Conservation (phyloP, 2,329 filamentous ascomycete genomes). For the Fusarium sp. region DNA sequence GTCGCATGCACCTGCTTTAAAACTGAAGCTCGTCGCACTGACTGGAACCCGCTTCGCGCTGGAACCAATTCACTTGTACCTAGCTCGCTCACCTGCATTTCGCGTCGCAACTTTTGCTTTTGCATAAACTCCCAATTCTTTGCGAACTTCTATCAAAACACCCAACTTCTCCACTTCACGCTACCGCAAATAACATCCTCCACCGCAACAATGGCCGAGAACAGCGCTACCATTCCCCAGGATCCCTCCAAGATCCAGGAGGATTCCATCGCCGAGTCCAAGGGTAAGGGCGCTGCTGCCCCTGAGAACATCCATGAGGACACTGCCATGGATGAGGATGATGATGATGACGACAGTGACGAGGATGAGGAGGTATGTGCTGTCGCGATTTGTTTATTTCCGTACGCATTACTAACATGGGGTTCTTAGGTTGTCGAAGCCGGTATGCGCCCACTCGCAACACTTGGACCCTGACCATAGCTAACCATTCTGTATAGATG, state of each 20-base stretch:
- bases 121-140: conserved; percentile 29
- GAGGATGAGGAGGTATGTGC: conserved; percentile 52
- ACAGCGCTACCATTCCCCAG: conserved; percentile 61
- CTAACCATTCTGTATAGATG: conserved; percentile 66
- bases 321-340: conserved; percentile 78
- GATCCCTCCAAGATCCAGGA: conserved; percentile 54
- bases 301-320: conserved; percentile 65
- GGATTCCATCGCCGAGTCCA: conserved; percentile 65
- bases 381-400: background rate
- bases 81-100: conserved; percentile 46
- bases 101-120: conserved; percentile 39
- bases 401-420: conserved; percentile 39
- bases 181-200: background rate
- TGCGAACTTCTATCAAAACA: conserved; percentile 17
- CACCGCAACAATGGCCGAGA: conserved; percentile 59
- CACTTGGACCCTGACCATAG: conserved; percentile 20
- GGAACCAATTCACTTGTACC: conserved; percentile 27
- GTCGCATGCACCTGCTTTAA: conserved; percentile 44
- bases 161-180: conserved; percentile 6
- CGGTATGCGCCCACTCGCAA: conserved; percentile 38
- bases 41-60: conserved; percentile 15
- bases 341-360: conserved; percentile 62
- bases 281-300: conserved; percentile 89
- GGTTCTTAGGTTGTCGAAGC: conserved; percentile 43
- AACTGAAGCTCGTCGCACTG: conserved; percentile 39